Evolutionary conservation across 768 basidiomycete species (phyloP), one percentile per base, ranked within the genome.

Genomic region (Punctularia strigosozonata): DNA sequence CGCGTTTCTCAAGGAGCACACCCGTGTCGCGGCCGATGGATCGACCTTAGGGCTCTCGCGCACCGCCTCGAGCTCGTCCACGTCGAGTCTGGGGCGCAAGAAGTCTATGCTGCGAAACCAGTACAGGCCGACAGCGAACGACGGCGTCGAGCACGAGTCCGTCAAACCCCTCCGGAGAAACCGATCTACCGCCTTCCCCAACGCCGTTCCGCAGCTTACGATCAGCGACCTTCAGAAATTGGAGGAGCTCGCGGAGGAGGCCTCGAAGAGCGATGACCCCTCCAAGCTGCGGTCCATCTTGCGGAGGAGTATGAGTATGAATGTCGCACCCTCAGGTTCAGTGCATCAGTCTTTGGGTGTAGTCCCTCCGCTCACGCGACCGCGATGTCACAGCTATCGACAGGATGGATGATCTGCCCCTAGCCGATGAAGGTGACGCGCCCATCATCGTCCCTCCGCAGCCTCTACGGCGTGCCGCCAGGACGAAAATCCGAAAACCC

Each of bases 401-500:
- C 47, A 58, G 71, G 51, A 75, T 80, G 66, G 81, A 83, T 50
- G 67, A 76, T 46, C 69, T 80, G 46, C 63, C 73, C 5, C 65
- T 76, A 53, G 73, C 66, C 6, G 89, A 90, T 44, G 88, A 89
- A 48, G 78, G 77, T 4, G 89, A 95, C 57, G 72, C 74, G n/a
- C 92, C 92, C 18, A 85, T 95, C 51, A 86, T 95, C 44, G 75
- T 85, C 15, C 84, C 88, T 32, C 82, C 79, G 19, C 84, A 80
- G 56, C 89, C 91, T 48, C 69, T 99, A 10, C 83, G 90, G 17
- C 82, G 95, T 25, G 76, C 90, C 7, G 90, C 90, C 4, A 77
- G 94, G 12, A 99, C 95, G 1, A 91, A 90, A 65, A 95, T 98
- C 49, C 81, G 94, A 25, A 99, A 98, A 62, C 67, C 79, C 12